Evolutionary conservation across 2,329 filamentous ascomycete genomes (phyloP).

Genomic region (Sclerotinia nivalis): DNA sequence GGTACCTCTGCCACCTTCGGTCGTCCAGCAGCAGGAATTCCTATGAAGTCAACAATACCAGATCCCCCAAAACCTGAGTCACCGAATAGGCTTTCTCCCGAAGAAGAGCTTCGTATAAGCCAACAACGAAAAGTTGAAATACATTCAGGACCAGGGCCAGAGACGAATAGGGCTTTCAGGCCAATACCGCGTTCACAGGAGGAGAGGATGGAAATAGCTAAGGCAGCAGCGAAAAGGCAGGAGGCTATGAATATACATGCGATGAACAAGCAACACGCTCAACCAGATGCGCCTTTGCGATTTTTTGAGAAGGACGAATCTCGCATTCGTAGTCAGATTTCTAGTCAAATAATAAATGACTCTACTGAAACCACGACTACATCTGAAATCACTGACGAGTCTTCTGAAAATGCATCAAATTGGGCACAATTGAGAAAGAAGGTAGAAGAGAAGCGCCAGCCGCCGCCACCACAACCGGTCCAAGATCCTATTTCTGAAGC

Average conservation of each 20-base stretch:
- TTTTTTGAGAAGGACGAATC: background rate
- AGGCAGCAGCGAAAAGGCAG: background rate
- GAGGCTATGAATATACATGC: constrained; percentile 5
- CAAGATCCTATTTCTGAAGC: constrained; percentile 28
- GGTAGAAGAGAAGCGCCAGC: constrained; percentile 14
- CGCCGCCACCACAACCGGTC: background rate
- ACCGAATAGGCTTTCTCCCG: background rate
- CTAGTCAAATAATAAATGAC: constrained; percentile 9
- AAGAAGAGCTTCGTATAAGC: background rate
- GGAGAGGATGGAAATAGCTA: background rate
- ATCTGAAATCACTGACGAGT: background rate
- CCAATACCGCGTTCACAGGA: constrained; percentile 23
- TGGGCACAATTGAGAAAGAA: constrained; percentile 32
- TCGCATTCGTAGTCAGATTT: background rate
- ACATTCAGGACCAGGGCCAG: constrained; percentile 34
- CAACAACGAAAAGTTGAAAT: constrained; percentile 27
- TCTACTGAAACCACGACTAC: background rate
- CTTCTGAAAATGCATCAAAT: constrained; percentile 1
- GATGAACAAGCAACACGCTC: constrained; percentile 6
- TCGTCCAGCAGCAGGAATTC: constrained; percentile 15
- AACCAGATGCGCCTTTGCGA: background rate
- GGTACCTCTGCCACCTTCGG: background rate
- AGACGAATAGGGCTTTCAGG: constrained; percentile 34
- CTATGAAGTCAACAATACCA: constrained; percentile 19
- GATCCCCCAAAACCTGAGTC: constrained; percentile 10